Percentiles rank a stretch among this genome's conserved stretches.
phyloP scores from a whole-genome alignment of 306 rosid species.

The Cucumis hystrix region DNA sequence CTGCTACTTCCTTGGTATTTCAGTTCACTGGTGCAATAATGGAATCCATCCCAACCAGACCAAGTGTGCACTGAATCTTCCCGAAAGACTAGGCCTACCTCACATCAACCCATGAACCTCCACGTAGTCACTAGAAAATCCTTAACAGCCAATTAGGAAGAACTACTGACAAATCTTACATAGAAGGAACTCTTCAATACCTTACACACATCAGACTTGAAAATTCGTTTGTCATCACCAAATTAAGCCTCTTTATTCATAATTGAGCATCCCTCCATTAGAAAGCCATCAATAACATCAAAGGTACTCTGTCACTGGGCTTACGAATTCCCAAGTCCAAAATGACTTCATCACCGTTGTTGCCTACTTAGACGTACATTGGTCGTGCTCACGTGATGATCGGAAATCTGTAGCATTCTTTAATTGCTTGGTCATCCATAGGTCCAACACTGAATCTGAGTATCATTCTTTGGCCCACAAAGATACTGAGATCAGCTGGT shows the following conservation, averaged over 20 bases:
- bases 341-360: not conserved
- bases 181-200: not conserved
- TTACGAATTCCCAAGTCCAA: not conserved
- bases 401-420: not conserved
- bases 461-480: not conserved
- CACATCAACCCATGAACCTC: not conserved
- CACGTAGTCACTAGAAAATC: not conserved
- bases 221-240: not conserved
- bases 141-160: not conserved
- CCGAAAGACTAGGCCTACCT: not conserved
- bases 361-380: not conserved
- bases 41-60: not conserved
- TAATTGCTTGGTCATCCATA: not conserved
- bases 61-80: not conserved
- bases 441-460: not conserved
- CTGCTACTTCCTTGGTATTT: not conserved
- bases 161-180: not conserved
- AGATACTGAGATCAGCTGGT: not conserved
- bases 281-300: not conserved
- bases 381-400: not conserved
- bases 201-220: not conserved
- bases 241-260: not conserved
- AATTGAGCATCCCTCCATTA: not conserved
- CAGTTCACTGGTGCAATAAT: not conserved
- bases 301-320: not conserved